phyloP scores from a whole-genome alignment of 495 filamentous ascomycete species.

The Sabuloglossum arenarium region DNA sequence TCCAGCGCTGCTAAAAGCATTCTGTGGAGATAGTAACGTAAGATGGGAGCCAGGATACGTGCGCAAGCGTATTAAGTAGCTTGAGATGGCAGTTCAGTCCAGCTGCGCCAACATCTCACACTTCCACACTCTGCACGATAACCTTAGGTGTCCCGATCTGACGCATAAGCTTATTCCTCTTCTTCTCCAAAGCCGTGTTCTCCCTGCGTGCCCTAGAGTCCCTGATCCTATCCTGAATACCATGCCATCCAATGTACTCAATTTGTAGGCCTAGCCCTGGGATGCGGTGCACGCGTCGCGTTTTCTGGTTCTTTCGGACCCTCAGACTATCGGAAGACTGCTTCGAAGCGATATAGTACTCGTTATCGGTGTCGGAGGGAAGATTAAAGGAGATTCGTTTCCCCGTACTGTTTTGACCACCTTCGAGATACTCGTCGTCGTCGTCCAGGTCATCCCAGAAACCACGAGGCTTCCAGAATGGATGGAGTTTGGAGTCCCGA shows the following conservation, averaged over 20 bases:
- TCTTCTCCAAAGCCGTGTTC: constrained; percentile 33
- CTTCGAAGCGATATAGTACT: background rate
- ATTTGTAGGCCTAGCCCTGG: constrained; percentile 27
- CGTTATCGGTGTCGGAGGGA: background rate
- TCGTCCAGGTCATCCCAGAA: constrained; percentile 45
- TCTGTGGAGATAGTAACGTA: no score
- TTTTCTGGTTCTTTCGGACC: constrained; percentile 13
- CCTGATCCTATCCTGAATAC: constrained; percentile 29
- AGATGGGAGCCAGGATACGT: no score
- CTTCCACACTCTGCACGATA: background rate
- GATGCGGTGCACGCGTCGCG: constrained; percentile 16
- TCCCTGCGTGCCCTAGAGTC: constrained; percentile 37
- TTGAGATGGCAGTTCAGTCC: no score
- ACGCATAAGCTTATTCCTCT: constrained; percentile 40
- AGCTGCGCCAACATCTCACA: background rate
- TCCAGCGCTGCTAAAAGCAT: no score
- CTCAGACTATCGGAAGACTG: constrained; percentile 8
- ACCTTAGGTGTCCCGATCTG: constrained; percentile 30
- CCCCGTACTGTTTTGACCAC: background rate
- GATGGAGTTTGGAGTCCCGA: constrained; percentile 39
- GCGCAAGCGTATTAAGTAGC: no score
- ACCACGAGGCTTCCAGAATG: constrained; percentile 59
- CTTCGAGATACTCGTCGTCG: constrained; percentile 24
- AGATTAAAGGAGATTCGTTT: background rate
- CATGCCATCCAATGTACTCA: constrained; percentile 30